These are phyloP conservation scores for Colletotrichum higginsianum DNA, from an alignment of 2,329 filamentous ascomycete species.

Conservation along the genomic window DNA sequence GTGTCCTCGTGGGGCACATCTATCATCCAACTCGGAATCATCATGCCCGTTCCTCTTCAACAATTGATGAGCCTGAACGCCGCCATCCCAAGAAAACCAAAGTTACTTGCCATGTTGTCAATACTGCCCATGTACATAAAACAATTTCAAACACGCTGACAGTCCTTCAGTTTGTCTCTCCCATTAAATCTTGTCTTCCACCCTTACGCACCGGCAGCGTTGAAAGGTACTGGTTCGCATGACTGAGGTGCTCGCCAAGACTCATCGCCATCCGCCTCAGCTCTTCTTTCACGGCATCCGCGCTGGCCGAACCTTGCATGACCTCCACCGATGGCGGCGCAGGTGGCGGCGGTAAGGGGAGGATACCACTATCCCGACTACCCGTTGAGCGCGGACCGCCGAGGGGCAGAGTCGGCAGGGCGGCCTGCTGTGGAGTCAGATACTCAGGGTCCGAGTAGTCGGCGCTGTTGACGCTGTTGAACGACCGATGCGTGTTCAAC, in stretches of 20 bases:
- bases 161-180: constrained; percentile 12
- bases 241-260: constrained; percentile 63
- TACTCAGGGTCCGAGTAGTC: constrained; percentile 45
- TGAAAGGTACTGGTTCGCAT: constrained; percentile 62
- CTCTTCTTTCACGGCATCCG: constrained; percentile 66
- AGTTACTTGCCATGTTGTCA: not conserved
- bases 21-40: constrained; percentile 13
- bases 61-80: constrained; percentile 14
- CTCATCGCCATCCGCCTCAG: constrained; percentile 66
- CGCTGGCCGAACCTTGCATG: constrained; percentile 68
- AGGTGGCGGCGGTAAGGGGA: constrained; percentile 56
- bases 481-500: constrained; percentile 39
- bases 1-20: not conserved
- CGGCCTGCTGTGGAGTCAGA: constrained; percentile 50
- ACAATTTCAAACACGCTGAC: not conserved
- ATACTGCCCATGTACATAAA: not conserved
- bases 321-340: constrained; percentile 65
- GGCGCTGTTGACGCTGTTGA: constrained; percentile 43
- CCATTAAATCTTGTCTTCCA: constrained; percentile 45
- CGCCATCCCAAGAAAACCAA: not conserved
- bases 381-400: constrained; percentile 33
- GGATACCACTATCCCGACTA: constrained; percentile 12
- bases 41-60: not conserved
- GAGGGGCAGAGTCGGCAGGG: constrained; percentile 45
- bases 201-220: constrained; percentile 56